phyloP scores from a whole-genome alignment of 2,329 filamentous ascomycete species.

The Penicillium sp. region DNA sequence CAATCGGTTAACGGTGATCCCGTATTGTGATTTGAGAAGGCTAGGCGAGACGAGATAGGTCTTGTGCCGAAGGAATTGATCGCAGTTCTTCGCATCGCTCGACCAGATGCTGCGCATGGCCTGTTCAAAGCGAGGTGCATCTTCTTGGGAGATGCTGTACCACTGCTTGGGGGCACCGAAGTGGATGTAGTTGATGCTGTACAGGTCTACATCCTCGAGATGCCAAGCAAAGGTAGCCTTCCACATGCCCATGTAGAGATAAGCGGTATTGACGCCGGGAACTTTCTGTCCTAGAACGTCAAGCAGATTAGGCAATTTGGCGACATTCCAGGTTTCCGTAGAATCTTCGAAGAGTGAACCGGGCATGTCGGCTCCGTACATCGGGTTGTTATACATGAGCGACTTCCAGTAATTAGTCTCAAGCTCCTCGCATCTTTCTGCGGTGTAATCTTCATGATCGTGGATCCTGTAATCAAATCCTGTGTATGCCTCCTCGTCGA shows the following conservation, averaged over 20 bases:
- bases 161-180: conserved; percentile 98
- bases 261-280: conserved; percentile 95
- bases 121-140: conserved; percentile 85
- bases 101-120: conserved; percentile 89
- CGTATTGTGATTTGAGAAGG: conserved; percentile 79
- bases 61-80: conserved; percentile 95
- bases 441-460: conserved; percentile 77
- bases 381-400: conserved; percentile 85
- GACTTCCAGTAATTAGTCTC: conserved; percentile 98
- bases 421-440: conserved; percentile 88
- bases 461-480: conserved; percentile 89
- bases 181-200: conserved; percentile 99
- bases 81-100: conserved; percentile 88
- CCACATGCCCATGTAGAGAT: conserved; percentile 99
- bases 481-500: conserved; percentile 88
- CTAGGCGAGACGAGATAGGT: conserved; percentile 94
- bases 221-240: conserved; percentile 99
- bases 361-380: conserved; percentile 96
- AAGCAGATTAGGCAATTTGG: conserved; percentile 87
- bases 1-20: conserved; percentile 93
- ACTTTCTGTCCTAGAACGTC: conserved; percentile 94
- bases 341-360: conserved; percentile 89
- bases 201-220: conserved; percentile 95
- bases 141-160: conserved; percentile 98
- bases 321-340: conserved; percentile 86